Evolutionary conservation across 2,329 filamentous ascomycete species (phyloP), one percentile per base, ranked within the genome.

Genomic region (Dactylonectria macrodidyma): DNA sequence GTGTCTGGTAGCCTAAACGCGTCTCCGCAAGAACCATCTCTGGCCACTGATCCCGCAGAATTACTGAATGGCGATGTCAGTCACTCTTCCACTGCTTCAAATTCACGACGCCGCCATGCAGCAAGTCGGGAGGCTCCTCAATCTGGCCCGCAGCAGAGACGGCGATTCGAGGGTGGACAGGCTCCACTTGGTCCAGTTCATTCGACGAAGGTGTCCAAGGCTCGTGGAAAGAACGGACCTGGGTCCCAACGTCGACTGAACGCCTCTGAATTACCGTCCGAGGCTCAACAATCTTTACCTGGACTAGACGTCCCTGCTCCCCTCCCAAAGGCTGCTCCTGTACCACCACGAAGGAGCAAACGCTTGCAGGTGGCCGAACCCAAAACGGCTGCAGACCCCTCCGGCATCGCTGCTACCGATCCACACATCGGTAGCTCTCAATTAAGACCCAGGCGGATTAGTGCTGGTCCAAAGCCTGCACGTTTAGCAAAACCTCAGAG

Each of bases 311-410:
- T 30, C 26, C 26, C 26, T 30, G 26, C 26, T 30, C 26, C 26
- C 26, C 26, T 30, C 26, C 26, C 26, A 30, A 30, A 30, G n/a
- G 11, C 46, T 48, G 46, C 46, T 48, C 46, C 46, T 16, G n/a
- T 38, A 14, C 36, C 16, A n/a, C 46, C 46, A n/a, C 46, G 46
- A 48, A 48, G 46, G 46, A 48, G 46, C 22, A 48, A 26, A 48
- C 46, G 46, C 46, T 48, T 48, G 16, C 46, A 48, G 46, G 46
- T 3, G 46, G n/a, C 46, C 14, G 16, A 19, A 16, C 46, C 10
- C 46, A 48, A n/a, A 10, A 26, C 46, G n/a, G 46, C 46, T 22
- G 46, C 9, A 38, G 8, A 38, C 36, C 8, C 36, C 10, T 12
- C 11, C 36, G 36, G 36, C 10, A 38, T 38, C 14, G 36, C 36